A percentile compares a stretch with the other conserved stretches of the same genome.
Evolutionary conservation across 768 basidiomycete genomes (phyloP).

Genomic region (Lactifluus pinguis): DNA sequence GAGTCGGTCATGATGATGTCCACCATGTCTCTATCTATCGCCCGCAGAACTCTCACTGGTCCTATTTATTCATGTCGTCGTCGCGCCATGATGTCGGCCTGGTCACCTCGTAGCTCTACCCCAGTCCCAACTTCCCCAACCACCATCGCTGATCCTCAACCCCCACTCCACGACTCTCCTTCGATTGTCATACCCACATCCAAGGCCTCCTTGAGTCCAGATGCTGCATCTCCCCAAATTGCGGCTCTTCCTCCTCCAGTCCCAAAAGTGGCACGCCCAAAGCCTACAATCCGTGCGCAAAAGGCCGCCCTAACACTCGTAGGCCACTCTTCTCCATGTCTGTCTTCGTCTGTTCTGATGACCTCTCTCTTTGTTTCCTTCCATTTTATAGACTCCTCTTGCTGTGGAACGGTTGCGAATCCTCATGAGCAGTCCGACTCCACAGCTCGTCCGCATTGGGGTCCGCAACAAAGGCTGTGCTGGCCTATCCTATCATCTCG

Average conservation of each 20-base stretch:
- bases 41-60: constrained; percentile 10
- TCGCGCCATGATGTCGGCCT: constrained; percentile 61
- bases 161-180: constrained; percentile 36
- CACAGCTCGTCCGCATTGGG: constrained; percentile 88
- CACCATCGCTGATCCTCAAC: constrained; percentile 18
- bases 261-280: constrained; percentile 53
- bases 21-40: constrained; percentile 5
- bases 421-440: constrained; percentile 76
- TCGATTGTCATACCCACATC: constrained; percentile 43
- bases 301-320: constrained; percentile 78
- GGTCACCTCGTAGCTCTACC: constrained; percentile 32
- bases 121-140: constrained; percentile 20
- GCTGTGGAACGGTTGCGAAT: constrained; percentile 65
- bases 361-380: not conserved
- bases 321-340: not conserved
- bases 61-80: constrained; percentile 27
- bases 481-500: constrained; percentile 82
- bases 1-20: not conserved
- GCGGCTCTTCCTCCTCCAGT: constrained; percentile 63
- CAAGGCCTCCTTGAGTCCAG: constrained; percentile 37
- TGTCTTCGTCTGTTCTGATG: not conserved
- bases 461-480: constrained; percentile 98
- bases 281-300: constrained; percentile 57
- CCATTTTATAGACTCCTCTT: constrained; percentile 51
- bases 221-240: constrained; percentile 61